Evolutionary conservation across 2,329 filamentous ascomycete genomes (phyloP), one percentile per base, ranked within the genome.

Genomic region (Stagonosporopsis rhizophila): DNA sequence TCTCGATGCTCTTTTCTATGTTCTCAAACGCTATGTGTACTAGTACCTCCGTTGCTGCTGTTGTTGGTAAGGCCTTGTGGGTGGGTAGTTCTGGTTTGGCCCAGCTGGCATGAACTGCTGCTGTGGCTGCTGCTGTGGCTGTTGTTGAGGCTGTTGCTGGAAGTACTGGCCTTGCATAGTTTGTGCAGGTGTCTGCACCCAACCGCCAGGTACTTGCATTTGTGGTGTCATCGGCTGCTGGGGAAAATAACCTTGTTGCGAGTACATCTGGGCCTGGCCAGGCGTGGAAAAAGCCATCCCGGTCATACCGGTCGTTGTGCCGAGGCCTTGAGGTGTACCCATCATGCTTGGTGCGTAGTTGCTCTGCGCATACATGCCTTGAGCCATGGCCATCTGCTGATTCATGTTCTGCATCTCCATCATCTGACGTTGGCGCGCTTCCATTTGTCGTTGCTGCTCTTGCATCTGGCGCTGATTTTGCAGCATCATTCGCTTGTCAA

Each of bases 401-500:
- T 65, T 58, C 63, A 69, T 64, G 15, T 68, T 66, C 32, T 70
- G 68, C 63, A 62, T 62, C 44, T 68, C 64, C 46, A 59, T 60
- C 61, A 70, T 62, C 30, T 68, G 66, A 35, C 68, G 68, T 44
- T 69, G 65, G 30, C 56, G 60, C 23, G 67, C 62, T 52, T 66
- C 52, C 52, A 65, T 60, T 48, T 63, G 65, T 19, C 65, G 65
- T 47, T 73, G 71, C 28, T 65, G 65, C 53, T 64, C 59, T 44
- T 67, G 53, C 65, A 71, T 70, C 49, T 73, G 70, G 22, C 65
- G 66, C 32, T 73, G 70, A 49, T 75, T 72, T 2, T 59, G 58
- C 35, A 67, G 68, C 59, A 72, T 63, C 50, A 69, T 71, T 7
- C 73, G 71, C 35, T 72, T 56, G 25, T 76, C 73, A 20, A 75